Evolutionary conservation across 306 rosid genomes (phyloP).

Genomic region (Mucuna pruriens): DNA sequence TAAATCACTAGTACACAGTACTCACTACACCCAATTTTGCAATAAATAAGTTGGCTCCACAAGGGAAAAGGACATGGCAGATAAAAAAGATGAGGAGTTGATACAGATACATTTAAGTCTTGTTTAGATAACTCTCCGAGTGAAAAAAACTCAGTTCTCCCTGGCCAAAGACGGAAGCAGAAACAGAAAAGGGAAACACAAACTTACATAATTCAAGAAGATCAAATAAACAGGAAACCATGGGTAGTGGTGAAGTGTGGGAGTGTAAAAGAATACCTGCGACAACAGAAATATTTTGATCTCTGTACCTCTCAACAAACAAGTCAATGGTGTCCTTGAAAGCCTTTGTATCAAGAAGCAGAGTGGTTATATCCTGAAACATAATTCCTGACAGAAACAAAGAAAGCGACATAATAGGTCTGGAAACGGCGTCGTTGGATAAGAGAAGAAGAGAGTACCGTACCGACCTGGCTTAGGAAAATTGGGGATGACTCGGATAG

Average conservation of each 20-base stretch:
- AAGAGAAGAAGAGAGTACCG: background rate
- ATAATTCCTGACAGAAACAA: conserved; percentile 69
- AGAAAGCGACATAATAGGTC: background rate
- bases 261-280: conserved; percentile 71
- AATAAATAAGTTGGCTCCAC: background rate
- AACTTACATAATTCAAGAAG: background rate
- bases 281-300: conserved; percentile 78
- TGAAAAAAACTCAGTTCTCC: background rate
- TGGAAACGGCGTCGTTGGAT: background rate
- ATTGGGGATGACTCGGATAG: conserved; percentile 88
- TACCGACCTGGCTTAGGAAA: conserved; percentile 91
- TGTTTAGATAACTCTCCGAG: conserved; percentile 1
- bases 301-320: conserved; percentile 95
- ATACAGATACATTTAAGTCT: background rate
- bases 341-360: conserved; percentile 90
- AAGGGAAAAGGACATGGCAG: background rate
- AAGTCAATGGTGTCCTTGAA: conserved; percentile 90
- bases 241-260: background rate
- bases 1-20: background rate
- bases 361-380: conserved; percentile 95
- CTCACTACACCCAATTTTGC: background rate
- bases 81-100: conserved; percentile 3
- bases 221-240: background rate
- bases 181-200: background rate
- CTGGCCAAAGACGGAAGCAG: conserved; percentile 8